These are phyloP conservation scores for Fomes fomentarius DNA, from an alignment of 1,284 basidiomycete species.

Conservation along the genomic window DNA sequence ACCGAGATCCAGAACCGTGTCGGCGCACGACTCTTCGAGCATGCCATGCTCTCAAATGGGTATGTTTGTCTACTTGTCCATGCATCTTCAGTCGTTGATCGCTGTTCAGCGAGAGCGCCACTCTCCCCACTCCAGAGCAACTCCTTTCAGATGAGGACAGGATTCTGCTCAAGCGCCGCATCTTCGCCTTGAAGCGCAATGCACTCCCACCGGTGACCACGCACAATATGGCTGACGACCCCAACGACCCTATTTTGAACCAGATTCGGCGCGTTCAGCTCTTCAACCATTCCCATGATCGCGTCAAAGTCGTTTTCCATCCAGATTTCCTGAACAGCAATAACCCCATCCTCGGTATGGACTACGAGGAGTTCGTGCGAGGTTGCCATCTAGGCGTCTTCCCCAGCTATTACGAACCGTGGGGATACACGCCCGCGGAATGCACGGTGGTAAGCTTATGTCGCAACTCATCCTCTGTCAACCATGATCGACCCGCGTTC, in stretches of 20 bases:
- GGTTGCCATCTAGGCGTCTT: slow-evolving; percentile 98
- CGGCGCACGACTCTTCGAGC: slow-evolving; percentile 90
- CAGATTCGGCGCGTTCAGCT: slow-evolving; percentile 93
- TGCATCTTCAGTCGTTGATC: background rate
- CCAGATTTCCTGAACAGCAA: slow-evolving; percentile 98
- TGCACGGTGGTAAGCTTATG: slow-evolving; percentile 74
- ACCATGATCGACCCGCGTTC: background rate
- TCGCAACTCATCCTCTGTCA: background rate
- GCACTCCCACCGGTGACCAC: slow-evolving; percentile 92
- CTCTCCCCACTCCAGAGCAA: slow-evolving; percentile 73
- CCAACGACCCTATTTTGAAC: slow-evolving; percentile 90
- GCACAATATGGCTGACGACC: slow-evolving; percentile 97
- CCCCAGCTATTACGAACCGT: slow-evolving; percentile 95
- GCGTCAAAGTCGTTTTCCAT: slow-evolving; percentile 98
- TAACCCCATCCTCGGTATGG: slow-evolving; percentile 95
- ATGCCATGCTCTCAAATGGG: slow-evolving; percentile 92
- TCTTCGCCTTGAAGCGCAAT: slow-evolving; percentile 94
- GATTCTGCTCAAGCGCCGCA: slow-evolving; percentile 94
- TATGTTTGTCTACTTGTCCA: slow-evolving; percentile 37
- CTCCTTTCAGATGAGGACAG: slow-evolving; percentile 92
- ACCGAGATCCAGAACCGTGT: slow-evolving; percentile 93
- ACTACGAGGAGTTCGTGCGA: slow-evolving; percentile 98
- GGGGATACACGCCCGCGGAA: slow-evolving; percentile 89
- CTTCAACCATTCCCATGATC: slow-evolving; percentile 84
- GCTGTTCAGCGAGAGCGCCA: slow-evolving; percentile 66